phyloP scores from a whole-genome alignment of 805 yeast species.

The Jamesozyma lodderae region DNA sequence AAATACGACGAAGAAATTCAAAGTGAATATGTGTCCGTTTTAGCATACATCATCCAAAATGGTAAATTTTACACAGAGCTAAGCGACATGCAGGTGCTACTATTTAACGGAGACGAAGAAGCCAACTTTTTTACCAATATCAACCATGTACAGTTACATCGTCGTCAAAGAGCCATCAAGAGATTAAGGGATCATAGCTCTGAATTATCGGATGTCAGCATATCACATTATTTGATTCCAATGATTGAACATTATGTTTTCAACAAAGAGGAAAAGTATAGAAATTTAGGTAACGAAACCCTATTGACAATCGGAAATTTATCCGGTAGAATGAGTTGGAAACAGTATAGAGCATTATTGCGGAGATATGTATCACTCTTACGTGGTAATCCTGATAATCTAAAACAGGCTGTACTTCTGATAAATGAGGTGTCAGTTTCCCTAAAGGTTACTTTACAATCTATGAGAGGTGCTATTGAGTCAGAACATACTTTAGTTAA shows the following conservation, averaged over 20 bases:
- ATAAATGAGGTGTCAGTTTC: conserved; percentile 50
- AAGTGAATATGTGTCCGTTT: conserved; percentile 57
- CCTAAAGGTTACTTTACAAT: conserved; percentile 31
- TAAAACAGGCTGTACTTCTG: conserved; percentile 51
- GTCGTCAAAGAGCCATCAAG: conserved; percentile 77
- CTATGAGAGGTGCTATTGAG: conserved; percentile 10
- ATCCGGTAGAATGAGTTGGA: conserved; percentile 56
- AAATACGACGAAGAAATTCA: conserved; percentile 51
- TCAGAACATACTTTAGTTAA: conserved; percentile 20
- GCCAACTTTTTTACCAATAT: conserved; percentile 72
- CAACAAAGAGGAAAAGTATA: conserved; percentile 46
- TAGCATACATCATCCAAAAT: conserved; percentile 52
- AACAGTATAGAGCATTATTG: conserved; percentile 68
- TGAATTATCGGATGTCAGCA: conserved; percentile 43
- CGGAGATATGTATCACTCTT: conserved; percentile 53
- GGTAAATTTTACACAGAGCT: conserved; percentile 41
- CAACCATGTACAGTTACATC: conserved; percentile 72
- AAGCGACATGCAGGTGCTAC: conserved; percentile 55
- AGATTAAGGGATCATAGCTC: conserved; percentile 44
- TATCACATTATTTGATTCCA: conserved; percentile 77
- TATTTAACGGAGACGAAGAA: conserved; percentile 66
- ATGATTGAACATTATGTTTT: conserved; percentile 72
- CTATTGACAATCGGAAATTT: conserved; percentile 52
- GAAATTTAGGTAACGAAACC: conserved; percentile 59
- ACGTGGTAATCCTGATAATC: conserved; percentile 37